Evolutionary conservation across 1,284 basidiomycete species (phyloP).

Genomic region (Ceratobasidium sp.): DNA sequence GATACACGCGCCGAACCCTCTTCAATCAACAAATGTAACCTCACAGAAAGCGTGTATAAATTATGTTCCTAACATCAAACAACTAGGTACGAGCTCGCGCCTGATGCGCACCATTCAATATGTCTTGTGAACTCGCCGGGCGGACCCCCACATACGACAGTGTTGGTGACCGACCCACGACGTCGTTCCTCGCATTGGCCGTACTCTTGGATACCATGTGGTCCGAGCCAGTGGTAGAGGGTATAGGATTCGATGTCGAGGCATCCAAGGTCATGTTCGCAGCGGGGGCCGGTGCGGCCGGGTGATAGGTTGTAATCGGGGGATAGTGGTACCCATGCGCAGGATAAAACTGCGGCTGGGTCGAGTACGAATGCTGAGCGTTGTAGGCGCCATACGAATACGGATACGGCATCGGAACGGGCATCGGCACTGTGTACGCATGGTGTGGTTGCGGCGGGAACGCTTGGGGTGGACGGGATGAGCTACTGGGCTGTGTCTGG

Average conservation of each 20-base stretch:
- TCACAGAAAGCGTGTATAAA: too few relatives aligned
- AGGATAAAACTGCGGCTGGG: constrained; percentile 17
- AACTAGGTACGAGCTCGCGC: not conserved
- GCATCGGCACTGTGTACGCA: constrained; percentile 5
- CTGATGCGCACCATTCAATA: constrained; percentile 5
- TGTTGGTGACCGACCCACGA: not conserved
- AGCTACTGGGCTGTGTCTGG: not conserved
- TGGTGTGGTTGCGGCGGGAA: not conserved
- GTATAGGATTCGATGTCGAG: too few relatives aligned
- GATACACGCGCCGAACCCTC: too few relatives aligned
- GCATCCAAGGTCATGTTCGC: not conserved
- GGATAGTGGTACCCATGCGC: constrained; percentile 25
- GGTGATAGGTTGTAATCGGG: constrained; percentile 15
- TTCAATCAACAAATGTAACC: too few relatives aligned
- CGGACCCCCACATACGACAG: constrained; percentile 15
- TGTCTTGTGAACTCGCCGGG: constrained; percentile 23
- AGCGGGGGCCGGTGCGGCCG: not conserved
- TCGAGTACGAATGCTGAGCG: not conserved
- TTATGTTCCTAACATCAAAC: not conserved
- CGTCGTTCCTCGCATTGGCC: too few relatives aligned
- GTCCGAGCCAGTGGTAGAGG: too few relatives aligned
- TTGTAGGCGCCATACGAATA: constrained; percentile 11
- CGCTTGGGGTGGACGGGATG: not conserved
- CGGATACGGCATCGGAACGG: constrained; percentile 7
- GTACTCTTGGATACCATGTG: too few relatives aligned